These are phyloP conservation scores for Combretum micranthum DNA, from an alignment of 345 rosid genomes.

Conservation along the genomic window DNA sequence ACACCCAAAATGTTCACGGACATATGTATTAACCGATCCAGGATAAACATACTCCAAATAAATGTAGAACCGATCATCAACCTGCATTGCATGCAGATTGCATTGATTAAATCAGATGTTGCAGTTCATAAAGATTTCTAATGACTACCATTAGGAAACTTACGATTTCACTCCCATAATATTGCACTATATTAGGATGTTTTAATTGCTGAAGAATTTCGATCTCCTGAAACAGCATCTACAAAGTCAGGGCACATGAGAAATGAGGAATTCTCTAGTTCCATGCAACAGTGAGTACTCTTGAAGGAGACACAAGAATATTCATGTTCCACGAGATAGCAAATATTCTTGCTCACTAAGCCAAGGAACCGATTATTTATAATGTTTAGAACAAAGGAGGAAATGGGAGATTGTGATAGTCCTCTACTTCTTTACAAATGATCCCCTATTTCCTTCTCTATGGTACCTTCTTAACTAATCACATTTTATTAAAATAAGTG, in stretches of 20 bases:
- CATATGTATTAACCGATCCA: conserved; percentile 52
- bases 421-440: too few relatives aligned
- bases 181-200: conserved; percentile 71
- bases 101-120: not conserved
- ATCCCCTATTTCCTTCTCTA: too few relatives aligned
- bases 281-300: not conserved
- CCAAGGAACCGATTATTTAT: too few relatives aligned
- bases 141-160: conserved; percentile 3
- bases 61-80: conserved; percentile 55
- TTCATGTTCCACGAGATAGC: too few relatives aligned
- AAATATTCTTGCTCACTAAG: too few relatives aligned
- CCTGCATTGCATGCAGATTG: conserved; percentile 24
- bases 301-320: too few relatives aligned
- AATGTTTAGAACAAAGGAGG: too few relatives aligned
- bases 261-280: not conserved
- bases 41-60: conserved; percentile 65
- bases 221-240: conserved; percentile 45
- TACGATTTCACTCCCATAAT: conserved; percentile 66
- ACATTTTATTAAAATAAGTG: too few relatives aligned
- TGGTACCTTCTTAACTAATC: too few relatives aligned
- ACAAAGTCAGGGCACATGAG: not conserved
- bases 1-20: conserved; percentile 45
- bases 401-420: too few relatives aligned
- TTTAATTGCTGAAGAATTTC: conserved; percentile 33
- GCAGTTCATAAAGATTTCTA: not conserved